phyloP scores from a whole-genome alignment of 1,284 basidiomycete genomes.

The Volvariella surrecta region DNA sequence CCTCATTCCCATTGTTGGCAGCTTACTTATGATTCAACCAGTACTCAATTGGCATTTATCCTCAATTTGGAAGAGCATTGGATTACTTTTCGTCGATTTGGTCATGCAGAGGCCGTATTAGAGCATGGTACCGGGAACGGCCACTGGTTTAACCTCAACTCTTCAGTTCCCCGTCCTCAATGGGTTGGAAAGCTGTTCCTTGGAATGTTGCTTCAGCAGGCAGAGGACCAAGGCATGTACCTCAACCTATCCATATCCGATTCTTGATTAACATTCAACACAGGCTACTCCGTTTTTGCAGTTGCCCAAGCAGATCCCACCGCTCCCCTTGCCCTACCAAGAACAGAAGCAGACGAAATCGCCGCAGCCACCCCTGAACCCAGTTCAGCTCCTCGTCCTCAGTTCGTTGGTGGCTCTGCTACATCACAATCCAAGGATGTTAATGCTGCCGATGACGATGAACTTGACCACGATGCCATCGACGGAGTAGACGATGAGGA shows the following conservation, averaged over 20 bases:
- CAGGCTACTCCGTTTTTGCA: constrained; percentile 87
- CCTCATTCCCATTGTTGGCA: not conserved
- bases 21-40: constrained; percentile 21
- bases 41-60: constrained; percentile 82
- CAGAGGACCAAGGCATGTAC: constrained; percentile 67
- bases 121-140: constrained; percentile 41
- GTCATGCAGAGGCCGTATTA: constrained; percentile 32
- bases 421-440: constrained; percentile 5
- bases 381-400: constrained; percentile 21
- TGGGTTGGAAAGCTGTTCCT: constrained; percentile 84
- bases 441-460: not conserved
- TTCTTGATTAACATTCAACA: constrained; percentile 4
- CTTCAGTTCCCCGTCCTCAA: constrained; percentile 61
- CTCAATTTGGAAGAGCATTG: constrained; percentile 85
- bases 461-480: constrained; percentile 12
- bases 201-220: constrained; percentile 80
- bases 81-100: constrained; percentile 85
- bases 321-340: constrained; percentile 41
- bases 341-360: constrained; percentile 56
- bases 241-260: not conserved
- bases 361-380: constrained; percentile 52
- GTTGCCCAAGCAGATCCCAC: constrained; percentile 50
- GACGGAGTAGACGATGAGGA: constrained; percentile 74
- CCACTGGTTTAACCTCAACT: constrained; percentile 92
- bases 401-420: constrained; percentile 11